Conservation (phyloP, 768 basidiomycete species). For the Hericium alpestre region DNA sequence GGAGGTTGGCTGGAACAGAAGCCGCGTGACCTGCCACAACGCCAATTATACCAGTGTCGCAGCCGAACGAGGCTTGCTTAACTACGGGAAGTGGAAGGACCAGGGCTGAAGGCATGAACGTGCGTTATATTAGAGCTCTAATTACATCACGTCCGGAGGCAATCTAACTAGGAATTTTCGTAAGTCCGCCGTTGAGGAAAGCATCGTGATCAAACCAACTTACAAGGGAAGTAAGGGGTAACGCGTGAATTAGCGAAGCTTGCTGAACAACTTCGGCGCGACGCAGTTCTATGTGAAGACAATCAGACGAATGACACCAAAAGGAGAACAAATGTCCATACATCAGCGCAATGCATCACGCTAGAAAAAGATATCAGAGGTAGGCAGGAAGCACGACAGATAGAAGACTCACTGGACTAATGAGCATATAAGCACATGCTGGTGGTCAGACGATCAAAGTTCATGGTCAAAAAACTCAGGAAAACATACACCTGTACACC, state of each 20-base stretch:
- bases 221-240: neutral
- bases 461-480: neutral
- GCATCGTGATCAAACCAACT: neutral
- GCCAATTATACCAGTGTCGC: too few species aligned
- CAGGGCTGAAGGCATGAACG: too few species aligned
- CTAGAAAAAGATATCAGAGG: conserved; percentile 25
- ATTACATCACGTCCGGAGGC: neutral
- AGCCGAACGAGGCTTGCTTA: too few species aligned
- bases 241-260: conserved; percentile 38
- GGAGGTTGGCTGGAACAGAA: too few species aligned
- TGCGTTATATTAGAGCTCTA: neutral
- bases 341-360: conserved; percentile 91
- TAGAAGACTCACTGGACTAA: conserved; percentile 56
- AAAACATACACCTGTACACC: conserved; percentile 16
- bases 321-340: conserved; percentile 27
- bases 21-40: too few species aligned
- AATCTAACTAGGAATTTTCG: neutral
- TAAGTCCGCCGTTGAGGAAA: neutral
- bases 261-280: conserved; percentile 75
- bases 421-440: conserved; percentile 4
- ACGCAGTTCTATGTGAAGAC: conserved; percentile 31
- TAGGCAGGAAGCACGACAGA: conserved; percentile 1
- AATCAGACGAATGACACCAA: neutral
- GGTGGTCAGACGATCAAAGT: neutral
- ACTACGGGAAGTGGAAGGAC: too few species aligned